A percentile compares a stretch with the other conserved stretches of the same genome.
Evolutionary conservation across 805 yeast genomes (phyloP).

Genomic region (Debaryomyces maramus): DNA sequence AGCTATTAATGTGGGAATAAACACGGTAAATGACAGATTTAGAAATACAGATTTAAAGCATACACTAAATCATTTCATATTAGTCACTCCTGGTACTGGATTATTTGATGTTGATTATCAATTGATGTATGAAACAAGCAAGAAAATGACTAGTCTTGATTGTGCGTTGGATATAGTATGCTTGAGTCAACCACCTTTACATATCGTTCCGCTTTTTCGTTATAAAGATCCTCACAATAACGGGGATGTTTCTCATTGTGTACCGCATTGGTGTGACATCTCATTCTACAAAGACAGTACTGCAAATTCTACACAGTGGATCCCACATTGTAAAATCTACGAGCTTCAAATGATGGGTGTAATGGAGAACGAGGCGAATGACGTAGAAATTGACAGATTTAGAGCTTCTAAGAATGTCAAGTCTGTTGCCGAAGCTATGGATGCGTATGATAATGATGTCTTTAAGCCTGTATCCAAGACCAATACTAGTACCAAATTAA

Average conservation of each 20-base stretch:
- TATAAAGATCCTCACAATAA: conserved; percentile 45
- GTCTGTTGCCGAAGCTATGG: conserved; percentile 62
- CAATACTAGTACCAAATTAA: conserved; percentile 1
- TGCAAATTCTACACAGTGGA: conserved; percentile 60
- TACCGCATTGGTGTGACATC: conserved; percentile 94
- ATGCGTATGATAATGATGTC: conserved; percentile 59
- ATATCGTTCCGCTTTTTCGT: conserved; percentile 85
- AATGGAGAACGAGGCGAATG: conserved; percentile 83
- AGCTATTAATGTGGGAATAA: conserved; percentile 80
- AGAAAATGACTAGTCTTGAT: conserved; percentile 73
- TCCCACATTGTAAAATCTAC: conserved; percentile 91
- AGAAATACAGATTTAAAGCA: conserved; percentile 84
- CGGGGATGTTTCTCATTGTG: conserved; percentile 61
- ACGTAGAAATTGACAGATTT: conserved; percentile 64
- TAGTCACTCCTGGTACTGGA: conserved; percentile 92
- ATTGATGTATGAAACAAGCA: conserved; percentile 70
- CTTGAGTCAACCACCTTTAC: conserved; percentile 86
- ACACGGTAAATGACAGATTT: conserved; percentile 73
- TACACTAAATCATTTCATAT: conserved; percentile 84
- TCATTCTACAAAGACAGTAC: conserved; percentile 78
- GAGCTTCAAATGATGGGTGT: conserved; percentile 98
- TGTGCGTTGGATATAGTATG: conserved; percentile 87
- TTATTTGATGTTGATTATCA: conserved; percentile 87
- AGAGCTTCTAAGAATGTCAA: conserved; percentile 30
- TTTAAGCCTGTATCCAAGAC: conserved; percentile 37